phyloP scores from a whole-genome alignment of 2,329 filamentous ascomycete species.

The Leptographium procerum region DNA sequence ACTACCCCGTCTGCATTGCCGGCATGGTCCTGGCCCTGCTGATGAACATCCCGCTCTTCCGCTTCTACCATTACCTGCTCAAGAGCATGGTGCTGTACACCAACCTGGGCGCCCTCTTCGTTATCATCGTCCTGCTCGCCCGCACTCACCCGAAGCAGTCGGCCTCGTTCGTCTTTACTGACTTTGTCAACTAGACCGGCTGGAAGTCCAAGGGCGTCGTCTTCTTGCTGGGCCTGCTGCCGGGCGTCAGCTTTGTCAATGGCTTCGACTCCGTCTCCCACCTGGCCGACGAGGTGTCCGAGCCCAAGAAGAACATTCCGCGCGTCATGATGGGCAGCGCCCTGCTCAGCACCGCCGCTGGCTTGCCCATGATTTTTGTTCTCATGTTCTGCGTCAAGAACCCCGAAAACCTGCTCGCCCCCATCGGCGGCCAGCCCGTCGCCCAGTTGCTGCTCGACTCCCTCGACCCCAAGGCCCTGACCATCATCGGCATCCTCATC shows the following conservation, averaged over 20 bases:
- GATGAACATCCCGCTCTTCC: neutral
- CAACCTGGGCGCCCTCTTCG: constrained; percentile 1
- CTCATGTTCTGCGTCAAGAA: constrained; percentile 3
- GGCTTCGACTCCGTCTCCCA: constrained; percentile 2
- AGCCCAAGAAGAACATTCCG: neutral
- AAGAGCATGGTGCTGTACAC: neutral
- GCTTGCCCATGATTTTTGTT: neutral
- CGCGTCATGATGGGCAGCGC: constrained; percentile 1
- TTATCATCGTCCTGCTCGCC: constrained; percentile 1
- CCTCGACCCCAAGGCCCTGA: neutral
- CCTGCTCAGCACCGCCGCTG: neutral
- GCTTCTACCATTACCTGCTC: neutral
- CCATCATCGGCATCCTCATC: neutral
- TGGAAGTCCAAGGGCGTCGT: neutral
- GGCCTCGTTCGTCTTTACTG: neutral
- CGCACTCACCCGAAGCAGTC: neutral
- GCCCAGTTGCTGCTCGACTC: neutral
- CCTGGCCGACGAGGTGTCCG: constrained; percentile 1
- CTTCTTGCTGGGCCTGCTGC: constrained; percentile 4
- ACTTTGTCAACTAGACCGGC: constrained; percentile 3
- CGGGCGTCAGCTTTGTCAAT: neutral
- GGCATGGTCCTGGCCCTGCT: neutral
- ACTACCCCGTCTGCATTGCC: neutral
- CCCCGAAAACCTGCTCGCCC: neutral
- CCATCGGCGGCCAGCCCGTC: neutral